Evolutionary conservation across 1,284 basidiomycete species (phyloP), one percentile per base, ranked within the genome.

Genomic region (Hemileia vastatrix): DNA sequence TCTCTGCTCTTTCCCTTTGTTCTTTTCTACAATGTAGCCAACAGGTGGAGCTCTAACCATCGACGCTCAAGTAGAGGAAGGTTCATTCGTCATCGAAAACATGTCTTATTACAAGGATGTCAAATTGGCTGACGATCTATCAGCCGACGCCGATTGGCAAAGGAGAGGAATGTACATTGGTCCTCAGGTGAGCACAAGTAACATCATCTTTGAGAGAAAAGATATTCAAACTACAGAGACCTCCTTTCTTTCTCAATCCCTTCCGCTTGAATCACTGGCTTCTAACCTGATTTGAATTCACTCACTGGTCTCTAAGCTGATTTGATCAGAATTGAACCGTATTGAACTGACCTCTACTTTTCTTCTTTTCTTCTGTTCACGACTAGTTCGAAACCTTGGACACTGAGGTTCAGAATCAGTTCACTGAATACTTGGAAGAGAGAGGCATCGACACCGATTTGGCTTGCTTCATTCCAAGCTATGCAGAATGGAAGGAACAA

Each of bases 111-210:
- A 94, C 78, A 78, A 80, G 18, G 86, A 90, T 68, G 77, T 79
- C 32, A 81, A 83, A 71, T 71, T 90, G 36, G 92, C 86, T 13
- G 86, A 84, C 8, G 85, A 86, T 33, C 77, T 90, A 67, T 89
- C 85, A 19, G 86, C 89, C 5, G 91, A 96, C 67, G 87, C 87
- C 11, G 93, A 96, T 79, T 96, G 89, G 89, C 86, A 86, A 74
- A 84, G 93, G 57, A 83, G 92, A 48, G 90, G 88, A 6, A 79
- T 87, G 68, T 97, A 95, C 81, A 85, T 95, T 74, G 93, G 93
- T 2, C 93, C 93, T 59, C 84, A 85, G 79, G 86, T 87, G 65
- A 66, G 81, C 78, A 9, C 47, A 49, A 36, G 13, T 18, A 3
- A 18, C 6, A 15, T 56, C n/a, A 44, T 21, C 24, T 32, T 15